phyloP scores from a whole-genome alignment of 2,329 filamentous ascomycete genomes.

The Ceratocystis alfenasii region DNA sequence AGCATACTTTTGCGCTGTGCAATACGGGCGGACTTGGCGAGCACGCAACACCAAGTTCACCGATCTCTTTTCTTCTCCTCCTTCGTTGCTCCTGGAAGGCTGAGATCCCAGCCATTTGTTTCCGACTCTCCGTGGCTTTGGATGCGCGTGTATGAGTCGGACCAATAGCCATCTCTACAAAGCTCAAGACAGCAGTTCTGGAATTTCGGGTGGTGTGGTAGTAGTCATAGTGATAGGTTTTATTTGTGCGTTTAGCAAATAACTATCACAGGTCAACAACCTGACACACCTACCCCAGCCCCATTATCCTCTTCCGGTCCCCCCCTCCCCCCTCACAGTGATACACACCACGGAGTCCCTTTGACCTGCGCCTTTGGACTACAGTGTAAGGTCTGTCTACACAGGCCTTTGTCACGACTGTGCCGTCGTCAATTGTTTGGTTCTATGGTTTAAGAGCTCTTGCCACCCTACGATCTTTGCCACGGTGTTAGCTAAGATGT shows the following conservation, averaged over 20 bases:
- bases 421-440: background rate
- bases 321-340: background rate
- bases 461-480: background rate
- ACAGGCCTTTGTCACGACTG: background rate
- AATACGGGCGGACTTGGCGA: background rate
- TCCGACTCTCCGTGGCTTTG: background rate
- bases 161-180: no score
- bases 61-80: background rate
- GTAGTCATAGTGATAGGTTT: background rate
- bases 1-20: background rate
- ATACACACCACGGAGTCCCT: background rate
- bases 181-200: background rate
- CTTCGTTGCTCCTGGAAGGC: background rate
- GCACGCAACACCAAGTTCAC: background rate
- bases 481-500: no score
- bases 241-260: background rate
- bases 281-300: background rate
- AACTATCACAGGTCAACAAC: background rate
- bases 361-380: background rate
- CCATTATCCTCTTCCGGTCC: background rate
- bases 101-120: conserved; percentile 4
- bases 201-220: background rate
- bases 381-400: background rate
- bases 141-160: background rate
- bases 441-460: background rate